Conservation (phyloP, 179 eudicot species). For the Vitellaria paradoxa region DNA sequence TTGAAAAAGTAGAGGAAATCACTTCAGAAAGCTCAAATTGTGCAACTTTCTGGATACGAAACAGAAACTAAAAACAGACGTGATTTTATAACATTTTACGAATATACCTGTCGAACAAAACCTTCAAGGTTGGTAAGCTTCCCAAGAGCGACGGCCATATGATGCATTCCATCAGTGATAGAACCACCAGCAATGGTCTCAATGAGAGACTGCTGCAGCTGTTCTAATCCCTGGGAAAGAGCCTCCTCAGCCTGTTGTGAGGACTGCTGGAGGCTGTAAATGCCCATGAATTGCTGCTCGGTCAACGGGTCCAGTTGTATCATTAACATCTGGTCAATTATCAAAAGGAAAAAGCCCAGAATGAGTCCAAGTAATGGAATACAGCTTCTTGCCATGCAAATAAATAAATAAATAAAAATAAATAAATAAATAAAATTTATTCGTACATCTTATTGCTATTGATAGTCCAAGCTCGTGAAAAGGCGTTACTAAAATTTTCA, state of each 20-base stretch:
- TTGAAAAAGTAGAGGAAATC: too few species aligned
- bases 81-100: too few species aligned
- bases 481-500: too few species aligned
- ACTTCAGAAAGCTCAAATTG: too few species aligned
- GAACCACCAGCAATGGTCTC: conserved; percentile 55
- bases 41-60: too few species aligned
- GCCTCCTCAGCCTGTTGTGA: conserved; percentile 98
- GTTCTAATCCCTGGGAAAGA: conserved; percentile 75
- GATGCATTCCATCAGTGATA: conserved; percentile 70
- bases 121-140: conserved; percentile 92
- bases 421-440: too few species aligned
- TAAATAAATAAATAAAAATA: too few species aligned
- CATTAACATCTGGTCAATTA: conserved; percentile 51
- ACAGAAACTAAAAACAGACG: too few species aligned
- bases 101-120: conserved; percentile 74
- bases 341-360: neutral
- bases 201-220: conserved; percentile 72
- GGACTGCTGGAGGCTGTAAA: conserved; percentile 81
- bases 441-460: too few species aligned
- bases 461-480: too few species aligned
- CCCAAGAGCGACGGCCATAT: conserved; percentile 87
- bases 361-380: too few species aligned
- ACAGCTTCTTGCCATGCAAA: too few species aligned
- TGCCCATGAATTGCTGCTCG: conserved; percentile 89
- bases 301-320: conserved; percentile 80